Evolutionary conservation across 2,329 filamentous ascomycete genomes (phyloP).

Genomic region (Aspergillaceae sp.): DNA sequence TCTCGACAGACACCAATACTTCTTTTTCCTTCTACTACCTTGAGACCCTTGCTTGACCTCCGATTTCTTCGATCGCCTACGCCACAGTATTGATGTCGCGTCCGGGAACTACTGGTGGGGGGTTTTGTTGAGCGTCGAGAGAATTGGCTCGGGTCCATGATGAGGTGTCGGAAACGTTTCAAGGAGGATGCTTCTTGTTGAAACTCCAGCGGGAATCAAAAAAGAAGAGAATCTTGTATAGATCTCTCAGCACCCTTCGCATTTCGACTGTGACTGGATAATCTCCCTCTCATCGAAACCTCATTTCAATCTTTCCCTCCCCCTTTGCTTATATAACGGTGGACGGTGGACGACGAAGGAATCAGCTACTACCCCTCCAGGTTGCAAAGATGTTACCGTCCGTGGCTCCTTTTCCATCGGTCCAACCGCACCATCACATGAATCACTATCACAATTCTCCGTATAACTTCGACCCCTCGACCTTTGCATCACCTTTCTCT

Average conservation of each 20-base stretch:
- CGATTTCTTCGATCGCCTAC: slow-evolving; percentile 11
- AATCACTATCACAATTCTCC: slow-evolving; percentile 23
- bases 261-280: slow-evolving; percentile 10
- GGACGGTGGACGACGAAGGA: slow-evolving; percentile 8
- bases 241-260: slow-evolving; percentile 9
- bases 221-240: background rate
- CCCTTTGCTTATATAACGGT: slow-evolving; percentile 1
- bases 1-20: background rate
- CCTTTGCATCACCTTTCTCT: slow-evolving; percentile 14
- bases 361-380: slow-evolving; percentile 1
- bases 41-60: slow-evolving; percentile 4
- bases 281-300: background rate
- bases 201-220: slow-evolving; percentile 12
- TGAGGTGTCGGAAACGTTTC: slow-evolving; percentile 39
- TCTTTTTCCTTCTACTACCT: slow-evolving; percentile 2
- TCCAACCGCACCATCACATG: slow-evolving; percentile 34
- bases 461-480: slow-evolving; percentile 23
- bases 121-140: slow-evolving; percentile 22
- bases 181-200: slow-evolving; percentile 34
- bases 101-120: slow-evolving; percentile 15
- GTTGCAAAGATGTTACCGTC: slow-evolving; percentile 40
- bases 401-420: slow-evolving; percentile 36
- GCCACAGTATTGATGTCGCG: slow-evolving; percentile 19
- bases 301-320: background rate
- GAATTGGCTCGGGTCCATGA: slow-evolving; percentile 27